Evolutionary conservation across 2,329 filamentous ascomycete species (phyloP).

Genomic region (Pyrenophora teres): DNA sequence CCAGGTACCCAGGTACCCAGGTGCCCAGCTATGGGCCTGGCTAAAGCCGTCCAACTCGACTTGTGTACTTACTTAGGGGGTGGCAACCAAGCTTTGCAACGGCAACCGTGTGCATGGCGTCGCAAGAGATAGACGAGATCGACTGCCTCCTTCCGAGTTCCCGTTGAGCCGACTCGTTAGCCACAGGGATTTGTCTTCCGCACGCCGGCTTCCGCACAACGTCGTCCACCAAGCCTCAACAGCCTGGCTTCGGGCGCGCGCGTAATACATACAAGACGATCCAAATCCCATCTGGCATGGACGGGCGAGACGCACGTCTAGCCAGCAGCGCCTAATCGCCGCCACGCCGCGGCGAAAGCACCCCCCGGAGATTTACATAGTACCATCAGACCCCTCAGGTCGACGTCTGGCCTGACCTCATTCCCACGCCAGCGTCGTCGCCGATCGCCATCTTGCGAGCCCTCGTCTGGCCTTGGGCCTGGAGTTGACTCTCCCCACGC

Average conservation of each 20-base stretch:
- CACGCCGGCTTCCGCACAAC: slow-evolving; percentile 4
- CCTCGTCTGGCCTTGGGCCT: slow-evolving; percentile 25
- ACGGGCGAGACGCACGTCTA: slow-evolving; percentile 10
- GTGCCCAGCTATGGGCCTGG: too few relatives aligned
- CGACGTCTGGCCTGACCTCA: slow-evolving; percentile 15
- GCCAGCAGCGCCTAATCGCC: slow-evolving; percentile 15
- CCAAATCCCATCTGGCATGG: slow-evolving; percentile 18
- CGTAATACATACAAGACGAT: too few relatives aligned
- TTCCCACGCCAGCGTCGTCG: slow-evolving; percentile 9
- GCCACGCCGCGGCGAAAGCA: slow-evolving; percentile 17
- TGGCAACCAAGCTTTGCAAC: background rate
- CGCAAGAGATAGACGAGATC: slow-evolving; percentile 9
- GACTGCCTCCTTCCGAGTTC: background rate
- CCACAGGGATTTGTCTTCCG: slow-evolving; percentile 11
- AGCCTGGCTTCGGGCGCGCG: slow-evolving; percentile 5
- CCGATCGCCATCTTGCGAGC: slow-evolving; percentile 17
- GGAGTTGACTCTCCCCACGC: slow-evolving; percentile 27
- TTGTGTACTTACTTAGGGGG: too few relatives aligned
- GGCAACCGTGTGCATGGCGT: background rate
- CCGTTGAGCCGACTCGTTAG: slow-evolving; percentile 3
- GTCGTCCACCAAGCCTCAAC: background rate
- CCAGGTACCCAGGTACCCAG: too few relatives aligned
- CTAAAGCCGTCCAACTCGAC: too few relatives aligned
- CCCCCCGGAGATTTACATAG: slow-evolving; percentile 12
- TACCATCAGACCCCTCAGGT: slow-evolving; percentile 2